These are phyloP conservation scores for Fusarium pseudocircinatum DNA, from an alignment of 2,329 filamentous ascomycete species.

Conservation along the genomic window DNA sequence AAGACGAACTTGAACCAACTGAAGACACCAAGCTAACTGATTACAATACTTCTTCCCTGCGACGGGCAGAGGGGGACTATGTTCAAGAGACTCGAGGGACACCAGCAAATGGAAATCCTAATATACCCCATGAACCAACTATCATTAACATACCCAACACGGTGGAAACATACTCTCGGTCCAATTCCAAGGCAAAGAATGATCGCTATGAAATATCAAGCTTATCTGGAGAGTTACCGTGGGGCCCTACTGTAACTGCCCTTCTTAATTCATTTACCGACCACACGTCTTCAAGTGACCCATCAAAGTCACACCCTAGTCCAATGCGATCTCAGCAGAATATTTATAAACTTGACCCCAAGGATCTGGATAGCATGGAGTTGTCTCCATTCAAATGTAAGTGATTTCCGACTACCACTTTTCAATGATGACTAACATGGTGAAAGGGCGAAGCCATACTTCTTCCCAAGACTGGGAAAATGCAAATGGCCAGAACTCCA, in stretches of 20 bases:
- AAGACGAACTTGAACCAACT: neutral
- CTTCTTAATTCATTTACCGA: constrained; percentile 31
- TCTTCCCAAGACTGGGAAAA: constrained; percentile 39
- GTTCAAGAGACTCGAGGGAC: neutral
- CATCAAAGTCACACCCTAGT: constrained; percentile 49
- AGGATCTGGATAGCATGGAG: constrained; percentile 49
- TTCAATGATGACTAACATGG: neutral
- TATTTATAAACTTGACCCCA: constrained; percentile 43
- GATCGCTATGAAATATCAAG: neutral
- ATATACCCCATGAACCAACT: neutral
- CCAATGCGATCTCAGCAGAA: constrained; percentile 42
- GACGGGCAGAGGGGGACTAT: neutral
- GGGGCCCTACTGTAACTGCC: constrained; percentile 21
- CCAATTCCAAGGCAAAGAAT: neutral
- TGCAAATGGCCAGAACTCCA: constrained; percentile 11
- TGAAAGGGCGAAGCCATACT: constrained; percentile 13
- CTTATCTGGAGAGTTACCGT: constrained; percentile 1
- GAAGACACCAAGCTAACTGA: neutral
- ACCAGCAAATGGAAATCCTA: neutral
- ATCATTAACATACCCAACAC: neutral
- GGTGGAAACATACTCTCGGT: neutral
- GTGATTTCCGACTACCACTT: neutral
- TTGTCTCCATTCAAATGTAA: constrained; percentile 49
- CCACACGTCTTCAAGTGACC: constrained; percentile 48
- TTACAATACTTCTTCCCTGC: neutral